These are phyloP conservation scores for Phyllosticta citribraziliensis DNA, from an alignment of 2,329 filamentous ascomycete genomes.

Conservation along the genomic window DNA sequence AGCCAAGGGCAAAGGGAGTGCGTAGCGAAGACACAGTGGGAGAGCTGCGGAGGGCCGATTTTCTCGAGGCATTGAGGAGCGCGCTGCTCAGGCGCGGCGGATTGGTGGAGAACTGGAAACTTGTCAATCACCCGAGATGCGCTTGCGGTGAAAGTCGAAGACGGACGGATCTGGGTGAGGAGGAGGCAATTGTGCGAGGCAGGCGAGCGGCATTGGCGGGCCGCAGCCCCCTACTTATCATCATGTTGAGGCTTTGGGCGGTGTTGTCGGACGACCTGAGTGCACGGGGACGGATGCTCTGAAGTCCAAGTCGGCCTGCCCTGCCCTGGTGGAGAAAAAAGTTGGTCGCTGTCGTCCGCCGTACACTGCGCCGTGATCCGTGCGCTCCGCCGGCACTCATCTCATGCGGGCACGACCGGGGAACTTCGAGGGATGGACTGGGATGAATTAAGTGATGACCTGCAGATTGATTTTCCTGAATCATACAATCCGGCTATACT, in stretches of 20 bases:
- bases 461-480: background rate
- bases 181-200: background rate
- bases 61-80: background rate
- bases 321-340: slow-evolving; percentile 1
- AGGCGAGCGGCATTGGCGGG: slow-evolving; percentile 16
- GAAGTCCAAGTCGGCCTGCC: no score
- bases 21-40: background rate
- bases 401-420: no score
- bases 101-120: slow-evolving; percentile 8
- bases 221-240: slow-evolving; percentile 39
- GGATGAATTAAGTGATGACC: background rate
- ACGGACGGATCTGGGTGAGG: background rate
- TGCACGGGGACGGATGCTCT: background rate
- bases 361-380: background rate
- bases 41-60: background rate
- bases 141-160: background rate
- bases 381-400: background rate
- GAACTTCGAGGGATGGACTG: background rate
- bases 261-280: background rate
- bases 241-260: slow-evolving; percentile 30
- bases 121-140: background rate
- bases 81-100: background rate
- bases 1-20: background rate
- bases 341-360: slow-evolving; percentile 7
- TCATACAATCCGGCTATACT: background rate